Base-by-base conservation (phyloP, 2,329 filamentous ascomycete species). In the Penicillium occitanis region DNA sequence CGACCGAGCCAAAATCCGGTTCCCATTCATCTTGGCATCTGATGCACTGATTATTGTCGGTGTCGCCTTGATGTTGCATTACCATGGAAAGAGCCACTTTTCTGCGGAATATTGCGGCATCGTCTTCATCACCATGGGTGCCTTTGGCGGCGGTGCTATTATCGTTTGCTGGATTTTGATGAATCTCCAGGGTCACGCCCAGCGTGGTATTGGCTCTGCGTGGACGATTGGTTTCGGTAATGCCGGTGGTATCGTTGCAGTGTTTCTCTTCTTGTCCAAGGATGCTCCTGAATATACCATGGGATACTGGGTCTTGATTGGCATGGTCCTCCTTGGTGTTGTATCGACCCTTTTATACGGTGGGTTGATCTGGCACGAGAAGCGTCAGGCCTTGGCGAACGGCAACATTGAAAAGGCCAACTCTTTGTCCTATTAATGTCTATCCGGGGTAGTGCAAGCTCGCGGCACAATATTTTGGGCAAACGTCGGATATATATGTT, bases 111-210 rank as follows among this genome's bases (percentile, higher is more conserved):
- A 82, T 65, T 77, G 75, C 2, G 80, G 74, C 2, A 73, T 81
- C 2, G 79, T 76, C 61, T 70, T 82, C 8, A 73, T 79, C 11
- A 70, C 78, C 1, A 80, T 81, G 76, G 80, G 78, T 5, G 61
- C 71, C 0, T 75, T 74, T 44, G 67, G 69, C 22, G 68, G 69
- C 7, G 73, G 69, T 3, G 67, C 70, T 1, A 66, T 71, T 19
- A 70, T 76, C 19, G 61, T 77, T 14, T 77, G 75, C 66, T 82
- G 80, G 80, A 73, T 78, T 1, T 69, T 79, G 6, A 81, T 81
- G 70, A 81, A 81, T 65, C 72, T 81, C 46, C 73, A 74, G 4
- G 76, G 75, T 5, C 74, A 77, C 63, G 65, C 60, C 14, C 61
- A 75, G 65, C 71, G 76, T 5, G 73, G 71, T 46, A 71, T 78